phyloP scores from a whole-genome alignment of 192 early-diverging fungal species.

The Mortierella claussenii region DNA sequence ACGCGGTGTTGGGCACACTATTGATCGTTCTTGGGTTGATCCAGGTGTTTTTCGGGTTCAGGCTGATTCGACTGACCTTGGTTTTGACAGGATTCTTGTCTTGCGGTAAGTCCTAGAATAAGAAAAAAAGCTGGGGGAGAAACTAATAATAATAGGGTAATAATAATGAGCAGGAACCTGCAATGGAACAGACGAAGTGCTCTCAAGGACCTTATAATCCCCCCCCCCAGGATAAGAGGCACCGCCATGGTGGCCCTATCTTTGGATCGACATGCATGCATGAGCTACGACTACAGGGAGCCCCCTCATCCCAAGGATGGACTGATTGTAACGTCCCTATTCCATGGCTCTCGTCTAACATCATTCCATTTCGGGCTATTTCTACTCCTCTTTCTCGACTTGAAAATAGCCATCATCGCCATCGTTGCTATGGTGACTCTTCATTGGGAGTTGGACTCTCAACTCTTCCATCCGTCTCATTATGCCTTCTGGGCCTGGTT shows the following conservation, averaged over 20 bases:
- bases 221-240: too few species aligned
- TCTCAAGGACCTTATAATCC: too few species aligned
- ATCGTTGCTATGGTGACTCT: slow-evolving; percentile 19
- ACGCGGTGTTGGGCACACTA: slow-evolving; percentile 17
- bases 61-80: slow-evolving; percentile 36
- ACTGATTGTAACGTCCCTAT: too few species aligned
- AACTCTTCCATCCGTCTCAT: slow-evolving; percentile 23
- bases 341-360: too few species aligned
- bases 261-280: too few species aligned
- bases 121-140: neutral
- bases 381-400: too few species aligned
- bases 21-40: slow-evolving; percentile 22
- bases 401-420: slow-evolving; percentile 24
- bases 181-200: too few species aligned
- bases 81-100: slow-evolving; percentile 33
- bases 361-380: too few species aligned
- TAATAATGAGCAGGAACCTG: too few species aligned
- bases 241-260: too few species aligned
- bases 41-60: slow-evolving; percentile 43
- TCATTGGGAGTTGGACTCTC: slow-evolving; percentile 17
- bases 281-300: too few species aligned
- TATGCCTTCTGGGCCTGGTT: slow-evolving; percentile 48
- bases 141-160: neutral
- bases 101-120: slow-evolving; percentile 27
- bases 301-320: too few species aligned